These are phyloP conservation scores for Platanthera zijinensis DNA, from an alignment of 106 monocot genomes.

Conservation along the genomic window DNA sequence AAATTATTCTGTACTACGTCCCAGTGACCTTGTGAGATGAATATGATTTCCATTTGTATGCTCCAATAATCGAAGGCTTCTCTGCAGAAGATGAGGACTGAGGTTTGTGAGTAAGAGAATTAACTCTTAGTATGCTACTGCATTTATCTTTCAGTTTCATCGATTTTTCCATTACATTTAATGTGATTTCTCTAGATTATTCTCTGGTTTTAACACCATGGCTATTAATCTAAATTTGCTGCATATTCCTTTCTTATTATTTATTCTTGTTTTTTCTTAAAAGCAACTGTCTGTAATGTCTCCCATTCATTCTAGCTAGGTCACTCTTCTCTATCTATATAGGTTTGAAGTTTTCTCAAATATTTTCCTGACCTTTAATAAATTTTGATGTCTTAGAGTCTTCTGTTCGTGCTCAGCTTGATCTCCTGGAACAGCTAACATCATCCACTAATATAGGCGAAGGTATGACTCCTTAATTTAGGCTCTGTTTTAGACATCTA, in stretches of 20 bases:
- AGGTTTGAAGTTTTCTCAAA: neutral
- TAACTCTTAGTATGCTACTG: too few species aligned
- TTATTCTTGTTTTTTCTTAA: neutral
- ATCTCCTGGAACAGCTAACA: constrained; percentile 73
- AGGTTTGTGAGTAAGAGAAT: too few species aligned
- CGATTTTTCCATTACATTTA: too few species aligned
- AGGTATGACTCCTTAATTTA: neutral
- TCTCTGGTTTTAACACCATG: too few species aligned
- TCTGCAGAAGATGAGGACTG: too few species aligned
- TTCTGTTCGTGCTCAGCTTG: constrained; percentile 61
- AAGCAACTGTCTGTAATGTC: neutral
- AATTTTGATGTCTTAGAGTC: constrained; percentile 24
- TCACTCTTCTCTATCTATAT: neutral
- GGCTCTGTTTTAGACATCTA: too few species aligned
- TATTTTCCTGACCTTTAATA: neutral
- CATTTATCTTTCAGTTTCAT: too few species aligned
- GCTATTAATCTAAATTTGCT: neutral
- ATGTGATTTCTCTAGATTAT: too few species aligned
- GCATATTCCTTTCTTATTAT: neutral
- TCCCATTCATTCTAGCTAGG: neutral
- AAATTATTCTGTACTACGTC: too few species aligned
- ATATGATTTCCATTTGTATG: too few species aligned
- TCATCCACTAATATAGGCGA: constrained; percentile 11
- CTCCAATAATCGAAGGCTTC: too few species aligned
- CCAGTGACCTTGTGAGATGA: too few species aligned